These are phyloP conservation scores for Juglanconis juglandina DNA, from an alignment of 2,329 filamentous ascomycete genomes.

Conservation along the genomic window DNA sequence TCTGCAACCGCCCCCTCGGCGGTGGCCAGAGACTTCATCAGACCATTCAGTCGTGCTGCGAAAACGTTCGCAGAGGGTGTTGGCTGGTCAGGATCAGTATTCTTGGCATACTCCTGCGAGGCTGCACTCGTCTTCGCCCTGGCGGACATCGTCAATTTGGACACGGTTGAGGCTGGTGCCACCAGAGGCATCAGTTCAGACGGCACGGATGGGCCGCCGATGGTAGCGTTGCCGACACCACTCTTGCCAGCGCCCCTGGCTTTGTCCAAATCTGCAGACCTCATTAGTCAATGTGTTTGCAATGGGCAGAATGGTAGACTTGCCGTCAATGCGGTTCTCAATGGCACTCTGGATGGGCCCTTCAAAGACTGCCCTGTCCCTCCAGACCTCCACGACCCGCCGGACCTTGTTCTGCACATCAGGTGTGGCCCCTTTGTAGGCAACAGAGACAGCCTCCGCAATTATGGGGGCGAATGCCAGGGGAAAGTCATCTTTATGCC, in stretches of 20 bases:
- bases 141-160: conserved; percentile 67
- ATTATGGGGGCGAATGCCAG: conserved; percentile 88
- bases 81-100: conserved; percentile 66
- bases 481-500: conserved; percentile 88
- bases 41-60: conserved; percentile 80
- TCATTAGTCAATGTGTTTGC: background rate
- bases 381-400: conserved; percentile 93
- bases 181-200: conserved; percentile 75
- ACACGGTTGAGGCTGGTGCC: conserved; percentile 67
- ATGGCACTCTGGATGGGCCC: conserved; percentile 73
- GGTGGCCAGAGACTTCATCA: conserved; percentile 84
- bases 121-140: conserved; percentile 67
- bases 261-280: conserved; percentile 58
- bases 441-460: conserved; percentile 82
- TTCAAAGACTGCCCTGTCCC: conserved; percentile 81
- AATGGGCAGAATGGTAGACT: conserved; percentile 20
- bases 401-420: conserved; percentile 86
- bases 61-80: conserved; percentile 84
- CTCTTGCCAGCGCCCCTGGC: conserved; percentile 50
- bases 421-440: conserved; percentile 82
- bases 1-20: conserved; percentile 88
- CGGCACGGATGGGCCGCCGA: conserved; percentile 62
- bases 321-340: conserved; percentile 76
- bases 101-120: conserved; percentile 78
- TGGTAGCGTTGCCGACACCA: conserved; percentile 62